Base-by-base conservation (phyloP, 2,329 filamentous ascomycete genomes). In the Microdochium bolleyi region DNA sequence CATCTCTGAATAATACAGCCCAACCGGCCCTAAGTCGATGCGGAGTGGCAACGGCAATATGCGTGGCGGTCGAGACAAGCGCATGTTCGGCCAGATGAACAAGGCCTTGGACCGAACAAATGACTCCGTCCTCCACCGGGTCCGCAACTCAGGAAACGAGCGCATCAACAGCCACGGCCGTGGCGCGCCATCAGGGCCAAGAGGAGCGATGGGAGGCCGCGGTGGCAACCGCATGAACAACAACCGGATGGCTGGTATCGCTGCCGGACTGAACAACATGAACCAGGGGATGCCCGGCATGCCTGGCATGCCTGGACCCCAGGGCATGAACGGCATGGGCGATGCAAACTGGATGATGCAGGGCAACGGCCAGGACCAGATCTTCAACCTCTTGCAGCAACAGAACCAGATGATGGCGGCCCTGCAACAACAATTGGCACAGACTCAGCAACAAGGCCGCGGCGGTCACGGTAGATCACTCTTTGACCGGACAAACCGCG, bases 21-120 rank as follows among this genome's bases (percentile, higher is more conserved):
- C 94, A 10, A 97, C 91, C 51, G 94, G 92, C 53, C 94, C 94
- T 19, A 94, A 92, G 68, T 91, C 92, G 32, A 96, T 97, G 91
- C 88, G 94, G 64, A 89, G 87, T 66, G 82, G 82, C 51, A 81
- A 74, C 61, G 65, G 66, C 52, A 71, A 65, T 52, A 70, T 76
- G 60, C 76, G 79, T 53, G 75, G 78, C 52, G 79, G 82, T 52
- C 84, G 89, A 59, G 87, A 88, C 54, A 91, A 90, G 67, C 84
- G 89, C 56, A 84, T 96, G 76, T 77, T 96, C 53, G 89, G 90
- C 50, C 90, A 96, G 60, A 81, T 95, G 65, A 84, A 87, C 65
- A 89, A 89, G 63, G 83, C 85, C 14, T 85, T 96, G 82, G 89
- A 95, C 62, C 85, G 92, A 56, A 77, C 79, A 34, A 75, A 77